Conservation (phyloP, 495 filamentous ascomycete genomes). For the Lindgomyces ingoldianus region DNA sequence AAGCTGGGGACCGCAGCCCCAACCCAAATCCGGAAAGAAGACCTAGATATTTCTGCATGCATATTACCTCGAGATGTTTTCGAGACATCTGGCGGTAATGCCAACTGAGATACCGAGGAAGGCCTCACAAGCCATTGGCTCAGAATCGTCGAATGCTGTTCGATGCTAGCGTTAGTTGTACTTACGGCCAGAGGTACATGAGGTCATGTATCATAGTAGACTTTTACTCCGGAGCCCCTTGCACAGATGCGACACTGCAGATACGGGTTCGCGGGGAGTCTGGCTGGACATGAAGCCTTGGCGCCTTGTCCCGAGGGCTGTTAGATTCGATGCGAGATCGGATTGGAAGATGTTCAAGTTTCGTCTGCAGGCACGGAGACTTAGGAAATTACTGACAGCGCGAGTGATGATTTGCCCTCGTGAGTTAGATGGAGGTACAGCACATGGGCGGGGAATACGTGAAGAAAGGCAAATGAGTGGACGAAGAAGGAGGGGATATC, state of each 20-base stretch:
- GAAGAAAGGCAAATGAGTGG: no score
- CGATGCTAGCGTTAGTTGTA: neutral
- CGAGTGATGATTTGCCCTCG: no score
- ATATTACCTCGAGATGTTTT: neutral
- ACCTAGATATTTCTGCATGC: no score
- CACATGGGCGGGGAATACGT: no score
- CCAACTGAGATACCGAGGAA: conserved; percentile 9
- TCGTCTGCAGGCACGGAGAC: neutral
- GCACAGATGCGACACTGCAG: conserved; percentile 1
- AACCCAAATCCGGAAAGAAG: no score
- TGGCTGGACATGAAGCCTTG: neutral
- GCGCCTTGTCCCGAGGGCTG: conserved; percentile 4
- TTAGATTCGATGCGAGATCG: neutral
- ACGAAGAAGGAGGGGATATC: no score
- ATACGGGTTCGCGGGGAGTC: neutral
- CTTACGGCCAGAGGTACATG: neutral
- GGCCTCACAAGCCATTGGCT: conserved; percentile 6
- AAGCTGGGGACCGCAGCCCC: no score
- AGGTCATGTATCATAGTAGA: neutral
- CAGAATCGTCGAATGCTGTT: neutral
- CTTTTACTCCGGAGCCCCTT: neutral
- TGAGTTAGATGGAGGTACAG: no score
- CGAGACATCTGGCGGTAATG: neutral
- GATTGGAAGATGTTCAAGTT: neutral
- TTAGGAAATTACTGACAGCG: neutral